Base-by-base conservation (phyloP, 257 asterid species). In the Solanum chaucha region DNA sequence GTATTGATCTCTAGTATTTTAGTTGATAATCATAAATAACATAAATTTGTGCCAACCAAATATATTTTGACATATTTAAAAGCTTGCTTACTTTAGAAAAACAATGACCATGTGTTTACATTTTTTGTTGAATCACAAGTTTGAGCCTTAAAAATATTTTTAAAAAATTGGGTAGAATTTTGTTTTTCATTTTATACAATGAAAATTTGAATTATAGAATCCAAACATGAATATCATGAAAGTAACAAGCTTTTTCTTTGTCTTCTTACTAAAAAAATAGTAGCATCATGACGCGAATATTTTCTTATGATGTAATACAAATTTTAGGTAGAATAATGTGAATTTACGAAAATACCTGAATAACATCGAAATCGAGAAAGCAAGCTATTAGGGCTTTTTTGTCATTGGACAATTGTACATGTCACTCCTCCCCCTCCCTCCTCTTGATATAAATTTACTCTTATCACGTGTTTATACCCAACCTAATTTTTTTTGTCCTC, bases 321-420 rank as follows among this genome's bases (percentile, higher is more conserved):
- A 22, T 38, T 74, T 75, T 75, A 75, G 10, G 2, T 22, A 73
- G 32, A 73, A 36, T 73, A 20, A 10, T 22, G 9, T 22, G 1
- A 83, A 87, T 44, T 46, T 86, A 87, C 89, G 26, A 58, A 84
- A 88, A 74, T 74, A 20, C 74, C 61, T 87, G 3, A 41, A 61
- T 82, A 28, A 82, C 90, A 36, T 17, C 41, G 73, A 36, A 61
- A 83, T 10, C 1, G 1, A n/a, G 5, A 34, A 86, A 68, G 92
- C 90, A 92, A 92, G 93, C 92, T 82, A 86, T 3, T 85, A 91
- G 92, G 91, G 89, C 91, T 58, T 36, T 86, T 89, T 75, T 35
- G 59, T 75, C 59, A 75, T 40, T 40, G 1, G 9, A n/a, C 34
- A 40, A 75, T 11, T 75, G 4, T 38, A 74, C 41, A 67, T 4